Conservation (phyloP, 805 yeast genomes). For the Cyberlindnera galapagoensis region DNA sequence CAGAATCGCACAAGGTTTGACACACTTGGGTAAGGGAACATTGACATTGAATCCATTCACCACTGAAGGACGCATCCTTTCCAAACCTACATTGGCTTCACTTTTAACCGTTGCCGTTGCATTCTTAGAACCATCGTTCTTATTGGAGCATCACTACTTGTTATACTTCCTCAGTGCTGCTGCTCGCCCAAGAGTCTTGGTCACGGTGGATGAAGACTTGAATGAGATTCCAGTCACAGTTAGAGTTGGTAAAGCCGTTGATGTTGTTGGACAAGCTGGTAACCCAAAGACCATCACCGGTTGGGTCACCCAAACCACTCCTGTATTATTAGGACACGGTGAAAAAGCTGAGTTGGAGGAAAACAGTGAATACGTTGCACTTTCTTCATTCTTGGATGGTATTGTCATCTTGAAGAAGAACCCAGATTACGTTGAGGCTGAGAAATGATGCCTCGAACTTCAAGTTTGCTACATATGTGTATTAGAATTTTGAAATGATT, state of each 20-base stretch:
- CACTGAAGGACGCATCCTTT: conserved; percentile 78
- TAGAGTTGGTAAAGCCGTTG: conserved; percentile 98
- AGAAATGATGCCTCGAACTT: conserved; percentile 12
- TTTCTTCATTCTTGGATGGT: conserved; percentile 83
- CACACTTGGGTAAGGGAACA: conserved; percentile 96
- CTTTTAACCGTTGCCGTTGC: conserved; percentile 79
- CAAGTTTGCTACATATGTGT: too few relatives aligned
- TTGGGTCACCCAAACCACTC: conserved; percentile 98
- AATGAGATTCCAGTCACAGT: conserved; percentile 84
- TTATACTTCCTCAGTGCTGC: conserved; percentile 84
- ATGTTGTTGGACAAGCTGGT: conserved; percentile 98
- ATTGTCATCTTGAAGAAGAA: conserved; percentile 88
- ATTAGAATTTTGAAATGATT: too few relatives aligned
- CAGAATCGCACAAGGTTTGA: conserved; percentile 89
- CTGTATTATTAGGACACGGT: conserved; percentile 87
- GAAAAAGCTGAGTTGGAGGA: conserved; percentile 94
- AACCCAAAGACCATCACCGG: conserved; percentile 98
- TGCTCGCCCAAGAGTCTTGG: conserved; percentile 84
- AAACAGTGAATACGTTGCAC: conserved; percentile 83
- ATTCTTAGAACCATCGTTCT: conserved; percentile 79
- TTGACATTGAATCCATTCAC: conserved; percentile 83
- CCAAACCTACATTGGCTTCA: conserved; percentile 87
- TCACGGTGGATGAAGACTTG: conserved; percentile 87
- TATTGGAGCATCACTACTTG: conserved; percentile 75
- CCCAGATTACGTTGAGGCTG: conserved; percentile 72